Evolutionary conservation across 805 yeast genomes (phyloP).

Genomic region (Nakazawaea populi): DNA sequence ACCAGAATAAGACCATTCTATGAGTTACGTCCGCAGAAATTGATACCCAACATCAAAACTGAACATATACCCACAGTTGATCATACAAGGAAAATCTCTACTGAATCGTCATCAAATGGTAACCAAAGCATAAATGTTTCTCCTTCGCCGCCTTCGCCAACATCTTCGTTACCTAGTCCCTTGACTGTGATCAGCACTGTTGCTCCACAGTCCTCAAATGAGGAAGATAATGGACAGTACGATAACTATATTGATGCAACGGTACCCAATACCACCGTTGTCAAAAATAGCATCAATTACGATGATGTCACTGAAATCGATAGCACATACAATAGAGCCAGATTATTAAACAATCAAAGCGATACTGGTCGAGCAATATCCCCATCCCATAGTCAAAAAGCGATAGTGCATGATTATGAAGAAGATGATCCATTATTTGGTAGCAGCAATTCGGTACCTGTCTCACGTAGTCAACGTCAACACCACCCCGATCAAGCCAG

Average conservation of each 20-base stretch:
- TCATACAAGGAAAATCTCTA: neutral
- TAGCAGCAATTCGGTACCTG: neutral
- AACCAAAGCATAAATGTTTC: constrained; percentile 5
- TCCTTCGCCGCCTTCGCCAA: constrained; percentile 3
- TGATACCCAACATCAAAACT: neutral
- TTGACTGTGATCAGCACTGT: constrained; percentile 1
- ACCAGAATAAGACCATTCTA: neutral
- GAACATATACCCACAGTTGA: neutral
- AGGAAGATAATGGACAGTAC: neutral
- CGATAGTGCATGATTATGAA: neutral
- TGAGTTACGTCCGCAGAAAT: neutral
- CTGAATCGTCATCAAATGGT: constrained; percentile 6
- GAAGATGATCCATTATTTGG: constrained; percentile 8
- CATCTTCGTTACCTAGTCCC: constrained; percentile 6
- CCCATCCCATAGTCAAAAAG: neutral
- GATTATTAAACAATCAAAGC: too few relatives aligned
- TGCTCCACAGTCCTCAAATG: neutral
- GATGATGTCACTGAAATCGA: neutral
- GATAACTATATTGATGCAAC: neutral
- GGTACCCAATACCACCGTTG: neutral
- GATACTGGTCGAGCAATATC: neutral
- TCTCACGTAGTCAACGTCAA: neutral
- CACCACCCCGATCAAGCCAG: neutral
- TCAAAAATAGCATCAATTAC: neutral
- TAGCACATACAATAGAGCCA: neutral